Evolutionary conservation across 2,329 filamentous ascomycete genomes (phyloP), one percentile per base, ranked within the genome.

Genomic region (Fusarium sp.): DNA sequence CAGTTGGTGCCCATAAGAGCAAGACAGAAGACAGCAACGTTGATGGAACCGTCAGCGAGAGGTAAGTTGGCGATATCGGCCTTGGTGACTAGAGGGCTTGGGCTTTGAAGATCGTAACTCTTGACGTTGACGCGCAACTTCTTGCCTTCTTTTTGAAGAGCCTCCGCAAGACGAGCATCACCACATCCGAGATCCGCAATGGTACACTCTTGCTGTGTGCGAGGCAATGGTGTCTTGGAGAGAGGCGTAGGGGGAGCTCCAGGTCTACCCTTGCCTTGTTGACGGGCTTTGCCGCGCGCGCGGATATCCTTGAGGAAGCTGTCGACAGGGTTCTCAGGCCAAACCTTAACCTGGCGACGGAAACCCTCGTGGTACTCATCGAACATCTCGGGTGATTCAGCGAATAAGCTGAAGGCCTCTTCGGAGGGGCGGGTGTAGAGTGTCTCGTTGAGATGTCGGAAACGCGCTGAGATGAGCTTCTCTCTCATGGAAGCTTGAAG

Each of bases 1-100:
- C 96, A 99, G 83, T 99, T 99, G 59, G 96, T 99, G 77, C 96
- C 96, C 96, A 99, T 99, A 63, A 99, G 88, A 52, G 95, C 96
- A 32, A 99, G 87, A 80, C 96, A 99, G 85, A 98, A 98, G 73
- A 99, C 91, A 51, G 93, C 93, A 8, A 99, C 87, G 79, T 99
- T 94, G 66, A 94, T 90, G 67, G 88, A 90, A 46, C 89, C 91
- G 73, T 95, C 90, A 8, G 84, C 84, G 1, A 97, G 83, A 0
- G 95, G 95, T 3, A 99, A 84, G 64, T 91, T 88, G 30, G 94
- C 91, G 55, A 98, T 96, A 81, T 99, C 96, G 16, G 96, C 94
- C 68, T 91, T 89, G 2, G 93, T 97, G 68, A 99, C 92, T 22
- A 94, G 87, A 20, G 89, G 85, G 61, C 89, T 89, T 8, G 93